Conservation (phyloP, 257 asterid genomes). For the Penstemon eatonii region DNA sequence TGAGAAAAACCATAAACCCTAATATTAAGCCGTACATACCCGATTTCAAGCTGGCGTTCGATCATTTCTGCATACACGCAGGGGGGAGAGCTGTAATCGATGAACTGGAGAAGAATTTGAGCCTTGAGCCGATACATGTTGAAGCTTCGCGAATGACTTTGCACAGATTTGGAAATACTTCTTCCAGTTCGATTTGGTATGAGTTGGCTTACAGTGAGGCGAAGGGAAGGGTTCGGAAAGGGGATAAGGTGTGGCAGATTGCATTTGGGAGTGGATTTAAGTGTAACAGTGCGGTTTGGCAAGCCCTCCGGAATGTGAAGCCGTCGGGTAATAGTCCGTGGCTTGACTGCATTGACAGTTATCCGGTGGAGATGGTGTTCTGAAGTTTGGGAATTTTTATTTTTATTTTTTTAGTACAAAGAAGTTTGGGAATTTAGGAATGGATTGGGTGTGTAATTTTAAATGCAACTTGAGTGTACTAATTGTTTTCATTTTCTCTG, state of each 20-base stretch:
- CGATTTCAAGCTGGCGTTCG: conserved; percentile 40
- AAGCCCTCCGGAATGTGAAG: conserved; percentile 24
- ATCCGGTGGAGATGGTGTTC: not conserved
- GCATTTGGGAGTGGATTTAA: conserved; percentile 45
- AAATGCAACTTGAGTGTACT: no score
- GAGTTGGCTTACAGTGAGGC: conserved; percentile 37
- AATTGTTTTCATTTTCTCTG: no score
- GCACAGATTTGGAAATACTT: conserved; percentile 46
- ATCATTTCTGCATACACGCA: conserved; percentile 46
- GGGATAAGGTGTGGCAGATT: conserved; percentile 45
- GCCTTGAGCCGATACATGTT: conserved; percentile 31
- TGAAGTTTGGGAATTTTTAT: no score
- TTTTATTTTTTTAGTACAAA: no score
- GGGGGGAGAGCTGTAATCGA: conserved; percentile 44
- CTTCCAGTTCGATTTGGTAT: conserved; percentile 43
- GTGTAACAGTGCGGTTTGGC: conserved; percentile 45
- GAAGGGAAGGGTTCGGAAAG: conserved; percentile 37
- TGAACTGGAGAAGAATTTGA: conserved; percentile 39
- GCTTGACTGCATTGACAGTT: conserved; percentile 34
- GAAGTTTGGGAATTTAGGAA: no score
- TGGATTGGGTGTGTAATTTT: no score
- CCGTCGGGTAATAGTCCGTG: conserved; percentile 33
- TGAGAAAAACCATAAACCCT: conserved; percentile 25
- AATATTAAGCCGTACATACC: conserved; percentile 34
- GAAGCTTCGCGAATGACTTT: conserved; percentile 45